phyloP scores from a whole-genome alignment of 441 rosid species.

The Eruca vesicaria region DNA sequence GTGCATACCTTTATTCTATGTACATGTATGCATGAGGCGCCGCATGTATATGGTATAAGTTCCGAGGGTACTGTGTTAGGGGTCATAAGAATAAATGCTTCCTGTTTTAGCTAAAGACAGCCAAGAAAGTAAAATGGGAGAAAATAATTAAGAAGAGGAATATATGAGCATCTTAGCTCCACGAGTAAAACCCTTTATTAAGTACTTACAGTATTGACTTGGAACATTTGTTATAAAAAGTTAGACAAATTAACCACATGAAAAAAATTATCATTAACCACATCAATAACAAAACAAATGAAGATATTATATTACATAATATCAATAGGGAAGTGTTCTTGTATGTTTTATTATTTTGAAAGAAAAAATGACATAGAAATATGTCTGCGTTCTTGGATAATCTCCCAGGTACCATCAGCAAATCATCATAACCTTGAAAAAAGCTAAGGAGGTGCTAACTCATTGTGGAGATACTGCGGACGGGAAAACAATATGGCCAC shows the following conservation, averaged over 20 bases:
- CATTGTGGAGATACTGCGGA: slow-evolving; percentile 11
- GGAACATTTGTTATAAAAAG: slow-evolving; percentile 5
- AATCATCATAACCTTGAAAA: slow-evolving; percentile 7
- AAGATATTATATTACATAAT: neutral
- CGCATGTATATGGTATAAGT: slow-evolving; percentile 18
- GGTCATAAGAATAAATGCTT: slow-evolving; percentile 37
- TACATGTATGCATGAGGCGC: neutral
- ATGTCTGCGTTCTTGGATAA: slow-evolving; percentile 14
- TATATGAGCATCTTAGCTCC: slow-evolving; percentile 25
- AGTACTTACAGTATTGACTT: neutral
- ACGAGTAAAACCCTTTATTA: neutral
- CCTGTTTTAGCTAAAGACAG: slow-evolving; percentile 27
- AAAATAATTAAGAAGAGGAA: neutral
- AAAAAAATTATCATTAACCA: neutral
- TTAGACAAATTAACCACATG: neutral
- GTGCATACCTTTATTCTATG: slow-evolving; percentile 5
- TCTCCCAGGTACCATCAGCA: slow-evolving; percentile 14
- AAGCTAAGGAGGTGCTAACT: slow-evolving; percentile 21
- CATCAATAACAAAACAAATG: neutral
- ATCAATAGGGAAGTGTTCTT: neutral
- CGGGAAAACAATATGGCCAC: neutral
- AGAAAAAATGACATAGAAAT: neutral
- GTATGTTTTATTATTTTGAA: neutral
- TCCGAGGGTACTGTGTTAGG: slow-evolving; percentile 25
- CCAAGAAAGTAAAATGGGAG: slow-evolving; percentile 15